Percentiles rank a stretch among this genome's conserved stretches.
phyloP scores from a whole-genome alignment of 495 filamentous ascomycete genomes.

The Xylaria cubensis region DNA sequence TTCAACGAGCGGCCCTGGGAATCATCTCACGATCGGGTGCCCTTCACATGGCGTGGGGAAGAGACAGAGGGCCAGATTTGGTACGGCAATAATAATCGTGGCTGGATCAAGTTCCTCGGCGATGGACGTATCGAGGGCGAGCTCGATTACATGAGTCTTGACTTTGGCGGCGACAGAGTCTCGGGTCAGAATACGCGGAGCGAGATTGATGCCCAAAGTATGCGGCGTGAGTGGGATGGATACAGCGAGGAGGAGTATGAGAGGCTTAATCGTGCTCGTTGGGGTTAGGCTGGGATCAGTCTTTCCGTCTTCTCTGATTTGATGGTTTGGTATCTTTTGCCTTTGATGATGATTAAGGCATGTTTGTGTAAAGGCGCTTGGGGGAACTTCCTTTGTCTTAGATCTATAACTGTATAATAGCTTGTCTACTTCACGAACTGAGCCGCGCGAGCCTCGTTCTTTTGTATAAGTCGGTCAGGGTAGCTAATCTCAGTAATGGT shows the following conservation, averaged over 20 bases:
- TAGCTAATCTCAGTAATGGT: background rate
- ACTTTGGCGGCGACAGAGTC: conserved; percentile 33
- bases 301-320: background rate
- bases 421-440: background rate
- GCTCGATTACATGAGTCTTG: conserved; percentile 30
- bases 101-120: conserved; percentile 41
- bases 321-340: background rate
- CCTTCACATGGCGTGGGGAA: conserved; percentile 42
- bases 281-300: conserved; percentile 12
- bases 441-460: background rate
- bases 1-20: conserved; percentile 39
- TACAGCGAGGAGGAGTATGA: conserved; percentile 32
- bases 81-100: conserved; percentile 28
- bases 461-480: background rate
- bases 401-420: background rate
- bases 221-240: conserved; percentile 38
- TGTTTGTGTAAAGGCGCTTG: background rate
- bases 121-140: conserved; percentile 37
- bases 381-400: background rate
- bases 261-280: conserved; percentile 25
- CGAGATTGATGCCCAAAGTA: conserved; percentile 35
- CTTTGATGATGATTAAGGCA: background rate
- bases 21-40: conserved; percentile 31
- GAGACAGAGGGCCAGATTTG: conserved; percentile 32
- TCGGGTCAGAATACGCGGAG: conserved; percentile 41